Base-by-base conservation (phyloP, 352 stramenopile genomes). In the Globisporangium acanthophoron region DNA sequence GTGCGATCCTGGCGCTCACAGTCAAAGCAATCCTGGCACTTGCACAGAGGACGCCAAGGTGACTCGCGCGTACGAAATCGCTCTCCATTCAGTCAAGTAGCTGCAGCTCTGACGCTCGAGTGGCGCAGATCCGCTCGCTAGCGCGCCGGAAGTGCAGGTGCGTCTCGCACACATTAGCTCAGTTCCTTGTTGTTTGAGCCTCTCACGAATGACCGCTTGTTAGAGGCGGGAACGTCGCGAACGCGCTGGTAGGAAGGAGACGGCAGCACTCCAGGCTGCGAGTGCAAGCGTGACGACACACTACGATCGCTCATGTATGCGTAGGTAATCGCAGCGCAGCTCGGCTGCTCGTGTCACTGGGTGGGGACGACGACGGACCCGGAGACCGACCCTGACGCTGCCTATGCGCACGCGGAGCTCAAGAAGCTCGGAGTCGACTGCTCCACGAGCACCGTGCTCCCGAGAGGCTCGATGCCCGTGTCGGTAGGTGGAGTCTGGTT, bases 171-270 rank as follows among this genome's bases (percentile, higher is more conserved):
- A 45, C 27, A 11, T 8, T 21, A 16, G 5, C 27, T 20, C 15
- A 27, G 12, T 1, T 47, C 5, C 35, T 6, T 45, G n/a, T 18
- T 6, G 15, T 48, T 24, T 29, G 16, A n/a, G 27, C 6, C 13
- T 29, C 43, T 48, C 43, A 48, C 43, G 8, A 48, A 4, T 21
- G 6, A 21, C 3, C 37, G 16, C 16, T 31, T 33, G 3, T 13
- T 43, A 82, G 82, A 64, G 82, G 82, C 9, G 80, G 82, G 54
- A 92, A 92, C 50, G 79, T 67, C 52, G 76, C 79, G 8, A 92
- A 72, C 58, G 74, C 76, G 43, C 52, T 89, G 65, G 80, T 87
- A 15, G n/a, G 39, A 57, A 21, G 24, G 2, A 20, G 31, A 35
- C n/a, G 5, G 13, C 44, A 35, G 7, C 29, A 27, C 18, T 41